Evolutionary conservation across 768 basidiomycete genomes (phyloP).

Genomic region (Leccinum rimulosum): DNA sequence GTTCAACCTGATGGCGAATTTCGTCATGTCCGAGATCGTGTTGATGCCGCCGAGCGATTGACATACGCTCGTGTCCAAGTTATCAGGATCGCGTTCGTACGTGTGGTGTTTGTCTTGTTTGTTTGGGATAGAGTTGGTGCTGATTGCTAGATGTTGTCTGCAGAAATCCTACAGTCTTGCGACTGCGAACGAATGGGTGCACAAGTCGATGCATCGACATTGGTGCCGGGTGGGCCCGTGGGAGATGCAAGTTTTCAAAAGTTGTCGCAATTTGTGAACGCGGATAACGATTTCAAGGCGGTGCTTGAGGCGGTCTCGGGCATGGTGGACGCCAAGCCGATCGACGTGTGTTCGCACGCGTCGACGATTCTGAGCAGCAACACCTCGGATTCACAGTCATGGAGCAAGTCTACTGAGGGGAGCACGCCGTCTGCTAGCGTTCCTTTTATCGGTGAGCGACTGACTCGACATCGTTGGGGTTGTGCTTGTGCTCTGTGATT

Average conservation of each 20-base stretch:
- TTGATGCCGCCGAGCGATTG: conserved; percentile 68
- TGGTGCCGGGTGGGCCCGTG: conserved; percentile 67
- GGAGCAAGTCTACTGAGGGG: conserved; percentile 38
- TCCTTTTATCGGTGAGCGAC: conserved; percentile 73
- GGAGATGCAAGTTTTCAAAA: conserved; percentile 37
- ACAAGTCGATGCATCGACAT: conserved; percentile 52
- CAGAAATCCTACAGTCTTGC: too few species aligned
- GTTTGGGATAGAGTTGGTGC: too few species aligned
- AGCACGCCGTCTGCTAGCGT: conserved; percentile 59
- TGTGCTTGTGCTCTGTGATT: too few species aligned
- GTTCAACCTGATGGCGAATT: conserved; percentile 54
- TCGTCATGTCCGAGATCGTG: conserved; percentile 77
- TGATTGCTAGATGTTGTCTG: too few species aligned
- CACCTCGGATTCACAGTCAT: conserved; percentile 39
- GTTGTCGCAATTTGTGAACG: too few species aligned
- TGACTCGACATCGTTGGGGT: background rate
- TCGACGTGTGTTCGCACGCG: conserved; percentile 33
- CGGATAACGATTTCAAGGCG: too few species aligned
- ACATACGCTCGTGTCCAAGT: conserved; percentile 66
- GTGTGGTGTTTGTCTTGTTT: too few species aligned
- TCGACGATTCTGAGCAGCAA: conserved; percentile 50
- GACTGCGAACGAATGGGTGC: conserved; percentile 54
- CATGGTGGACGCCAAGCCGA: too few species aligned
- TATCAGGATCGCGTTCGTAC: conserved; percentile 81
- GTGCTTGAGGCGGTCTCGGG: too few species aligned